Conservation (phyloP, 169 alveolate species). For the Plasmodium sp. region DNA sequence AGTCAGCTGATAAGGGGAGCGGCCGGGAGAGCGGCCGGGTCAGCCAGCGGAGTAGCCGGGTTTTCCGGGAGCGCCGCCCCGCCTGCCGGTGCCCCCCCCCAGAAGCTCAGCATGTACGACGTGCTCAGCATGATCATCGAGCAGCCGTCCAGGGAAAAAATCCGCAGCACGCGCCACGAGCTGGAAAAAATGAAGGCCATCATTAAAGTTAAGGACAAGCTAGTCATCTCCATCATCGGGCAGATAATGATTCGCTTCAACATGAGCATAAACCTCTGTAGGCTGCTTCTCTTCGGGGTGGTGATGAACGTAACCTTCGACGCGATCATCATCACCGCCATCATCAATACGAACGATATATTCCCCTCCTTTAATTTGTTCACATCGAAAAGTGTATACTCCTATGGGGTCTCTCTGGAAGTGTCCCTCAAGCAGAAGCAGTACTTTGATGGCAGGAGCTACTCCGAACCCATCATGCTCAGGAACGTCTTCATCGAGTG, state of each 20-base stretch:
- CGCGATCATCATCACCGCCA: background rate
- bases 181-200: slow-evolving; percentile 15
- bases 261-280: slow-evolving; percentile 12
- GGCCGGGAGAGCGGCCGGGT: background rate
- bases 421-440: slow-evolving; percentile 9
- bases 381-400: slow-evolving; percentile 19
- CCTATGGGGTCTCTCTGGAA: slow-evolving; percentile 21
- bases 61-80: background rate
- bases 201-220: slow-evolving; percentile 2
- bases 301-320: slow-evolving; percentile 20
- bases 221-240: slow-evolving; percentile 34
- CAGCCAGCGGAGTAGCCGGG: no score
- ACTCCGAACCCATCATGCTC: slow-evolving; percentile 33
- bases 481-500: slow-evolving; percentile 42
- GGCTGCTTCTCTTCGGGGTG: slow-evolving; percentile 23
- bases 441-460: slow-evolving; percentile 36
- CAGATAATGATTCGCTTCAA: slow-evolving; percentile 47
- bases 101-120: background rate
- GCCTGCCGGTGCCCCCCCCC: background rate
- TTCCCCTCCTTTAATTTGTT: slow-evolving; percentile 23
- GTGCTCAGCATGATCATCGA: slow-evolving; percentile 45
- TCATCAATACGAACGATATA: slow-evolving; percentile 41
- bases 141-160: slow-evolving; percentile 20
- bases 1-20: background rate
- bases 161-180: slow-evolving; percentile 11